These are phyloP conservation scores for Phoma herbarum DNA, from an alignment of 2,329 filamentous ascomycete genomes.

Conservation along the genomic window DNA sequence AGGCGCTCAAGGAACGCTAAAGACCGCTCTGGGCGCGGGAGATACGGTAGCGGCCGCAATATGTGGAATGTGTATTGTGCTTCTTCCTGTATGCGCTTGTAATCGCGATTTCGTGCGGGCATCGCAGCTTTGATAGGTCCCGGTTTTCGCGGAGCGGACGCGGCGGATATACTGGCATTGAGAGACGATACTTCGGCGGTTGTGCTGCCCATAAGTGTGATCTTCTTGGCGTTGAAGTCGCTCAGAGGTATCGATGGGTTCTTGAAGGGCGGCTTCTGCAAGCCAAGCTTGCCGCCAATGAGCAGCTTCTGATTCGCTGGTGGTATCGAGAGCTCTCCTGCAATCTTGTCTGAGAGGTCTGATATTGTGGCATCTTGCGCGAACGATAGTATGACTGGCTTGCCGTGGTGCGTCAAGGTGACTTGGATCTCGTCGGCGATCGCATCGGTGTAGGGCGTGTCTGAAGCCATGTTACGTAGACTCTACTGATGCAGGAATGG, in stretches of 20 bases:
- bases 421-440: conserved; percentile 46
- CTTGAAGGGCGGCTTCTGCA: conserved; percentile 72
- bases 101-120: conserved; percentile 54
- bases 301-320: conserved; percentile 71
- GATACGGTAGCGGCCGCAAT: conserved; percentile 76
- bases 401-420: conserved; percentile 65
- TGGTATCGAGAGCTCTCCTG: conserved; percentile 66
- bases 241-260: conserved; percentile 62
- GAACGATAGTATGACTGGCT: conserved; percentile 59
- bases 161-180: conserved; percentile 51
- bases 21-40: conserved; percentile 78
- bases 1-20: conserved; percentile 77
- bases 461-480: conserved; percentile 26
- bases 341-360: conserved; percentile 68
- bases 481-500: background rate
- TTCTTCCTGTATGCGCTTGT: conserved; percentile 64
- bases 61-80: conserved; percentile 81
- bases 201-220: conserved; percentile 72
- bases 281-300: conserved; percentile 69
- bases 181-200: conserved; percentile 67
- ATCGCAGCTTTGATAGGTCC: conserved; percentile 53
- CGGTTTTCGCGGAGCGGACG: conserved; percentile 51
- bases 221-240: conserved; percentile 64
- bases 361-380: conserved; percentile 61
- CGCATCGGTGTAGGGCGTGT: conserved; percentile 20